Base-by-base conservation (phyloP, 2,329 filamentous ascomycete species). In the Calonectria pteridis region DNA sequence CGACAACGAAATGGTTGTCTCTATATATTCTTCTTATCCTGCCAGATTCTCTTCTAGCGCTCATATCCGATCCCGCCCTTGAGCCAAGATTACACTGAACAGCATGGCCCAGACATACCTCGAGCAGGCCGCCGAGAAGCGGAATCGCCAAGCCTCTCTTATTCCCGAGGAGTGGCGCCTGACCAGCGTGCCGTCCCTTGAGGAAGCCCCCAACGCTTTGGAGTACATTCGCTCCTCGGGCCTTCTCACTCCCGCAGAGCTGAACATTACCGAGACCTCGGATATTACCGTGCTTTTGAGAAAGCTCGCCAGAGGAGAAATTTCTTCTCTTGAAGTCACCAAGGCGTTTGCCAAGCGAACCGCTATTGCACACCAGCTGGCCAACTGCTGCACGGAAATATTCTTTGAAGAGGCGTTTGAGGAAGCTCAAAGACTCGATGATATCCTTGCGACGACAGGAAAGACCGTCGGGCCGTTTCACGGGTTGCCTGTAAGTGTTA, bases 351-450 rank as follows among this genome's bases (percentile, higher is more conserved):
- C 67, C 59, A 73, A 73, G 51, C 71, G 71, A 18, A 62, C 71
- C 11, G 67, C 66, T 3, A 63, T 73, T 16, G 59, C 67, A 6
- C 71, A 66, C 20, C 71, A 73, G 33, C 87, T 65, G 7, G 66
- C 67, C 7, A 62, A 69, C 40, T 73, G 71, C 31, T 63, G 63
- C 26, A 73, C 71, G 14, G 71, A 73, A 50, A 69, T 73, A 13
- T 51, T 66, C 28, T 73, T 70, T 28, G 67, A 73, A 28, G 40
- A 67, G 13, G 71, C 66, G 0, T 55, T 73, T 4, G 62, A 53
- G n/a, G 35, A 53, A n/a, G 71, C 71, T 3, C 46, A 33, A 26
- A 49, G 62, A 33, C 40, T 73, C 4, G 66, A 73, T 40, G 59
- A 73, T 18, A 51, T 62, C 28, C 58, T 70, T n/a, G 50, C 64